These are phyloP conservation scores for Vigna trinervia DNA, from an alignment of 306 rosid species.

Conservation along the genomic window DNA sequence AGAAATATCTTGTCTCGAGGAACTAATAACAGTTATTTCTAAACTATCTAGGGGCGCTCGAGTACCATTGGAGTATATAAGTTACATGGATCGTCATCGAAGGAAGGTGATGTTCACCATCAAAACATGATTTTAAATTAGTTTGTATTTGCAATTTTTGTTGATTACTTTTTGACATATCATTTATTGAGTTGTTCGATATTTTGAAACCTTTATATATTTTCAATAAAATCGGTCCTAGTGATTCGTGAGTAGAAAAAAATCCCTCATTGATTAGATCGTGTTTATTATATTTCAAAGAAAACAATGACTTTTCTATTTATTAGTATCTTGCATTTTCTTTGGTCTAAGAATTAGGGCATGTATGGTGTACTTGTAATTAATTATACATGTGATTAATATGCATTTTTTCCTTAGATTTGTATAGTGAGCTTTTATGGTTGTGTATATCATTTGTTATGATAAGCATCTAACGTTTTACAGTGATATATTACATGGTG, in stretches of 20 bases:
- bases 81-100: slow-evolving; percentile 84
- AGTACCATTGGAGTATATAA: slow-evolving; percentile 85
- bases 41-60: slow-evolving; percentile 88
- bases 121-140: neutral
- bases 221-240: slow-evolving; percentile 27
- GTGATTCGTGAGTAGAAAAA: slow-evolving; percentile 9
- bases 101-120: slow-evolving; percentile 69
- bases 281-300: slow-evolving; percentile 26
- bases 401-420: slow-evolving; percentile 20
- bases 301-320: slow-evolving; percentile 27
- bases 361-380: slow-evolving; percentile 4
- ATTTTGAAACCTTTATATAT: slow-evolving; percentile 3
- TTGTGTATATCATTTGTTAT: slow-evolving; percentile 10
- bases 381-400: slow-evolving; percentile 6
- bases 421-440: slow-evolving; percentile 11
- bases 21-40: slow-evolving; percentile 70
- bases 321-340: slow-evolving; percentile 23
- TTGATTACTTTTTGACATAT: slow-evolving; percentile 12
- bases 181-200: slow-evolving; percentile 7
- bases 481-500: neutral
- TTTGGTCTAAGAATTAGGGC: slow-evolving; percentile 23
- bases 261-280: slow-evolving; percentile 14
- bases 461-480: slow-evolving; percentile 2
- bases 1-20: slow-evolving; percentile 80
- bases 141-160: slow-evolving; percentile 34